These are phyloP conservation scores for Cystobasidium slooffiae DNA, from an alignment of 1,284 basidiomycete genomes.

Conservation along the genomic window DNA sequence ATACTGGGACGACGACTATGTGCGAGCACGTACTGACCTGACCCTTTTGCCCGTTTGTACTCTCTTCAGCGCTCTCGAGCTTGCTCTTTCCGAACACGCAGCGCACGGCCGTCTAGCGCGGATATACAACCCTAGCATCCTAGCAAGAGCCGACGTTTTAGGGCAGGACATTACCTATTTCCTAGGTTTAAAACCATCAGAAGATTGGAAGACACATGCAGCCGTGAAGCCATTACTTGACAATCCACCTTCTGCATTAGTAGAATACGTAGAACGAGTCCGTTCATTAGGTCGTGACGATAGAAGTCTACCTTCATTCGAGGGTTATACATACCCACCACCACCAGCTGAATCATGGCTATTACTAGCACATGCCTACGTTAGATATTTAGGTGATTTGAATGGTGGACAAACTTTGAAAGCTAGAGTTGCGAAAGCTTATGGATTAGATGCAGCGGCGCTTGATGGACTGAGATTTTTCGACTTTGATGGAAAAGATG, in stretches of 20 bases:
- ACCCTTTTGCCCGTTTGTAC: constrained; percentile 12
- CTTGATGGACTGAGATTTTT: constrained; percentile 67
- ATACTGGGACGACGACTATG: background rate
- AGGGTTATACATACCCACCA: constrained; percentile 55
- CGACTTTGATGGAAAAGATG: constrained; percentile 64
- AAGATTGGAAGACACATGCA: constrained; percentile 65
- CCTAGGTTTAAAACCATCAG: constrained; percentile 63
- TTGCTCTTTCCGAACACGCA: constrained; percentile 67
- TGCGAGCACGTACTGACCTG: constrained; percentile 11
- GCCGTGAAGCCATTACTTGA: constrained; percentile 61
- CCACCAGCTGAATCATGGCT: constrained; percentile 62
- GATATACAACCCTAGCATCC: constrained; percentile 72
- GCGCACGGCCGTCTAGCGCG: constrained; percentile 68
- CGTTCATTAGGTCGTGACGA: constrained; percentile 58
- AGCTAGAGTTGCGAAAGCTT: constrained; percentile 68
- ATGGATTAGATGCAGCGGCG: constrained; percentile 62
- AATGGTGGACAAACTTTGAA: constrained; percentile 79
- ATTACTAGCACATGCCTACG: constrained; percentile 77
- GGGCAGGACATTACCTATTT: constrained; percentile 71
- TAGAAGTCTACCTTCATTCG: constrained; percentile 3
- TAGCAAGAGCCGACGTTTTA: constrained; percentile 66
- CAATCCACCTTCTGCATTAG: constrained; percentile 63
- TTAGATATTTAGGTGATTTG: constrained; percentile 83
- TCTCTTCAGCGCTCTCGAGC: constrained; percentile 66
- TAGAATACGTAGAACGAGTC: constrained; percentile 62